These are phyloP conservation scores for Pisolithus orientalis DNA, from an alignment of 768 basidiomycete genomes.

Conservation along the genomic window DNA sequence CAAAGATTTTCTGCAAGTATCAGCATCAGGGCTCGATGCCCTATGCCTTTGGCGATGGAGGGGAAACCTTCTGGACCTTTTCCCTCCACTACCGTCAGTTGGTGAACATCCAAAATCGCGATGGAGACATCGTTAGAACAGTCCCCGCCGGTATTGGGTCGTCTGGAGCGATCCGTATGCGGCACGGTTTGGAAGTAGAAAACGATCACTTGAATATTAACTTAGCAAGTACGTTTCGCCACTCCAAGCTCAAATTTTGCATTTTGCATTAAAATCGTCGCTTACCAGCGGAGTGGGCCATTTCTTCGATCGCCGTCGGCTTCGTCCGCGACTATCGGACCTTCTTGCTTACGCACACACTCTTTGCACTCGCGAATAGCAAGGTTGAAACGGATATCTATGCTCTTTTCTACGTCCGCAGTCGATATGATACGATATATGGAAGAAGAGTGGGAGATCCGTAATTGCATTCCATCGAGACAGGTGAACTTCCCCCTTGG, in stretches of 20 bases:
- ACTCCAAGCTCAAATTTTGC: background rate
- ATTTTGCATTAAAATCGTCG: no score
- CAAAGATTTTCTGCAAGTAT: slow-evolving; percentile 17
- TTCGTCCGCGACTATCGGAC: slow-evolving; percentile 12
- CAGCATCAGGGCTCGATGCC: slow-evolving; percentile 8
- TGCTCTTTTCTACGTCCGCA: slow-evolving; percentile 7
- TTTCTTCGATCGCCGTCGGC: slow-evolving; percentile 12
- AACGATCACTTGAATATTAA: slow-evolving; percentile 10
- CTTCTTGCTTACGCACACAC: slow-evolving; percentile 14
- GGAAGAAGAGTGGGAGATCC: slow-evolving; percentile 14
- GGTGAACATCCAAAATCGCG: slow-evolving; percentile 3
- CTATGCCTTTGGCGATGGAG: background rate
- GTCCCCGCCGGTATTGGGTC: slow-evolving; percentile 10
- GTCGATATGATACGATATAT: slow-evolving; percentile 15
- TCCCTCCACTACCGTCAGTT: slow-evolving; percentile 11
- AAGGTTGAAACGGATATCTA: slow-evolving; percentile 8
- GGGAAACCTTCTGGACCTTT: slow-evolving; percentile 14
- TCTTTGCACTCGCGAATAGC: slow-evolving; percentile 16
- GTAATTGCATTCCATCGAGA: slow-evolving; percentile 10
- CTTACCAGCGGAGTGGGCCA: slow-evolving; percentile 8
- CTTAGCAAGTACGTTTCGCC: slow-evolving; percentile 2
- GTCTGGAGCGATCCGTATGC: slow-evolving; percentile 12
- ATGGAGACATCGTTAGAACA: background rate
- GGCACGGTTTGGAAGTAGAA: slow-evolving; percentile 7
- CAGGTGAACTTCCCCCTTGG: slow-evolving; percentile 9